These are phyloP conservation scores for Berberis vulgaris DNA, from an alignment of 164 flowering plant species.

Conservation along the genomic window DNA sequence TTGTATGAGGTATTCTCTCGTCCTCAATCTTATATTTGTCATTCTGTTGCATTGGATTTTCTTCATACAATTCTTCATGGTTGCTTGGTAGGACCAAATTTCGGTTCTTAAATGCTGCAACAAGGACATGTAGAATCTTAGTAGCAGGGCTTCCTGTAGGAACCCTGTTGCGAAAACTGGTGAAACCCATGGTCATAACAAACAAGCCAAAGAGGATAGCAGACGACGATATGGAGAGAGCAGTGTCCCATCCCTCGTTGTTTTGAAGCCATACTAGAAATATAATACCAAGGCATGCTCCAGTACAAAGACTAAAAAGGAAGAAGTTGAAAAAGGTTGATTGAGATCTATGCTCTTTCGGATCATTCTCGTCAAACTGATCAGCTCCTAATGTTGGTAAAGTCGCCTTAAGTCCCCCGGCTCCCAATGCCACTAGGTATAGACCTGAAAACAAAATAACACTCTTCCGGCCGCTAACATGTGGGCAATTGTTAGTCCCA, in stretches of 20 bases:
- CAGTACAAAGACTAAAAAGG: slow-evolving; percentile 26
- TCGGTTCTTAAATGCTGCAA: slow-evolving; percentile 14
- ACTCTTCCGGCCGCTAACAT: slow-evolving; percentile 20
- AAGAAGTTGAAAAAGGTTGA: slow-evolving; percentile 33
- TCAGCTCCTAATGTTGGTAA: slow-evolving; percentile 31
- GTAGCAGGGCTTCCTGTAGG: slow-evolving; percentile 16
- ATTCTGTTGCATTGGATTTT: background rate
- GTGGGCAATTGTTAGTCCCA: slow-evolving; percentile 10
- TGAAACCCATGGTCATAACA: slow-evolving; percentile 4
- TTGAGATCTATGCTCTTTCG: slow-evolving; percentile 14
- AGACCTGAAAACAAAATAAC: slow-evolving; percentile 24
- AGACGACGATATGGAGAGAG: slow-evolving; percentile 5
- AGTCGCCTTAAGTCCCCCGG: slow-evolving; percentile 30
- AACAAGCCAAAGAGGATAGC: slow-evolving; percentile 8
- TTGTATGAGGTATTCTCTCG: slow-evolving; percentile 7
- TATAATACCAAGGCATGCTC: slow-evolving; percentile 26
- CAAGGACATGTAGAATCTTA: slow-evolving; percentile 13
- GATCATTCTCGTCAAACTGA: slow-evolving; percentile 24
- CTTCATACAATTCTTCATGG: background rate
- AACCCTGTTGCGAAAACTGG: slow-evolving; percentile 12
- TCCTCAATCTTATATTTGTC: background rate
- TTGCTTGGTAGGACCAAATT: slow-evolving; percentile 5
- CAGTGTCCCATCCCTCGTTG: slow-evolving; percentile 21
- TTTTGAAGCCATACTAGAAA: slow-evolving; percentile 33
- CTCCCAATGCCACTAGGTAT: slow-evolving; percentile 30